phyloP scores from a whole-genome alignment of 306 rosid genomes.

The Ziziphus jujuba region DNA sequence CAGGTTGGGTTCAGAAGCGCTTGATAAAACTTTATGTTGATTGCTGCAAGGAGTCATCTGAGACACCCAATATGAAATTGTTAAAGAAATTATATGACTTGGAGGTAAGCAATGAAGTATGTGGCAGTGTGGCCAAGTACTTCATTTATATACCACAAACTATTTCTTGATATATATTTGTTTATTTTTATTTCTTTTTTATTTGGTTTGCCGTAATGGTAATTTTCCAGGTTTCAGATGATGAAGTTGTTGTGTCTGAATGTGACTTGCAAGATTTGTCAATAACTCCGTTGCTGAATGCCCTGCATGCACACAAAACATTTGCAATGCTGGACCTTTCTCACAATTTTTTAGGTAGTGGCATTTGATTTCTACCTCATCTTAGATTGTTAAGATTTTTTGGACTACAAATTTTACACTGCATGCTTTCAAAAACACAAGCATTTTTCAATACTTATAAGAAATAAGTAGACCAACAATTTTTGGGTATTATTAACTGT shows the following conservation, averaged over 20 bases:
- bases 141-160: constrained; percentile 8
- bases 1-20: constrained; percentile 87
- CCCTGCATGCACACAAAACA: constrained; percentile 61
- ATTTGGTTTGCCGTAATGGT: constrained; percentile 1
- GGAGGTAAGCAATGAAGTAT: constrained; percentile 54
- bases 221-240: constrained; percentile 78
- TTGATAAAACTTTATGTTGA: constrained; percentile 72
- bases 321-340: constrained; percentile 88
- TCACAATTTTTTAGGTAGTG: constrained; percentile 80
- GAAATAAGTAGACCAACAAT: neutral
- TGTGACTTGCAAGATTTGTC: constrained; percentile 92
- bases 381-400: constrained; percentile 1
- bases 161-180: constrained; percentile 13
- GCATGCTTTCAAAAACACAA: neutral
- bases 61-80: constrained; percentile 71
- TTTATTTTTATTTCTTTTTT: constrained; percentile 6
- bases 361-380: constrained; percentile 14
- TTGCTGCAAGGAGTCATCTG: constrained; percentile 70
- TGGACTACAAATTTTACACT: constrained; percentile 14
- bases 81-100: constrained; percentile 78
- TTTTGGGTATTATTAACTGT: constrained; percentile 21
- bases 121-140: too few relatives aligned
- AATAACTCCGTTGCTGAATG: constrained; percentile 75
- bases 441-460: neutral
- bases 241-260: constrained; percentile 73